phyloP scores from a whole-genome alignment of 1,284 basidiomycete species.

The Cutaneotrichosporon mucoides region DNA sequence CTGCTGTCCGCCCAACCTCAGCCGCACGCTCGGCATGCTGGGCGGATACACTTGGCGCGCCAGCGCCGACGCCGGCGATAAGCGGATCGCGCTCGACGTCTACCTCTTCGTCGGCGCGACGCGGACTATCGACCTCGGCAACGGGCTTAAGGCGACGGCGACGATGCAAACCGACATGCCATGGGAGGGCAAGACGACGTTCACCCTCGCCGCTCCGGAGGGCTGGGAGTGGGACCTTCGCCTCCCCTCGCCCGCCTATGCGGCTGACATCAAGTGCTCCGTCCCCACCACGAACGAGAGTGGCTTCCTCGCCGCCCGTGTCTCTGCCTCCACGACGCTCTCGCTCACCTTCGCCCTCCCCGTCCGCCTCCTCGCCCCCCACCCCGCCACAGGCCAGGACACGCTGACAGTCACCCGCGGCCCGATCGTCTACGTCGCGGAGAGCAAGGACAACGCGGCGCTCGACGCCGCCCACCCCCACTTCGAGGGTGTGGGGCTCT shows the following conservation, averaged over 20 bases:
- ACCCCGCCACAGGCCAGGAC: constrained; percentile 24
- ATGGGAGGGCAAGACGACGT: constrained; percentile 25
- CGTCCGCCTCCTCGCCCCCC: constrained; percentile 27
- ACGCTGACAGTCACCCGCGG: constrained; percentile 34
- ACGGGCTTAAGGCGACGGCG: constrained; percentile 21
- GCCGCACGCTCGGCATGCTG: constrained; percentile 35
- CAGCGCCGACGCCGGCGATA: constrained; percentile 13
- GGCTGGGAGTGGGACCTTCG: constrained; percentile 28
- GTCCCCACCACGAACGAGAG: not conserved
- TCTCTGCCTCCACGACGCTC: constrained; percentile 7
- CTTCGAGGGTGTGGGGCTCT: constrained; percentile 29
- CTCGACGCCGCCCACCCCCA: constrained; percentile 24
- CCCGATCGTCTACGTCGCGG: constrained; percentile 36
- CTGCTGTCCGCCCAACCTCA: constrained; percentile 39
- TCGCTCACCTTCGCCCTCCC: constrained; percentile 26
- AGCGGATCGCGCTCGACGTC: constrained; percentile 24
- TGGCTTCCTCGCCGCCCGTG: constrained; percentile 18
- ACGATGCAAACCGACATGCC: constrained; percentile 32
- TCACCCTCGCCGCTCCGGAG: constrained; percentile 23
- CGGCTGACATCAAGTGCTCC: constrained; percentile 25
- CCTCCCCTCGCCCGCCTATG: constrained; percentile 30
- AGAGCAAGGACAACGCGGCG: constrained; percentile 28
- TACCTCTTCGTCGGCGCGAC: constrained; percentile 31
- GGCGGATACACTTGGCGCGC: constrained; percentile 37
- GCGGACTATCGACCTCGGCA: constrained; percentile 26